Evolutionary conservation across 139 green algal genomes (phyloP).

Genomic region (Eudorina sp.): DNA sequence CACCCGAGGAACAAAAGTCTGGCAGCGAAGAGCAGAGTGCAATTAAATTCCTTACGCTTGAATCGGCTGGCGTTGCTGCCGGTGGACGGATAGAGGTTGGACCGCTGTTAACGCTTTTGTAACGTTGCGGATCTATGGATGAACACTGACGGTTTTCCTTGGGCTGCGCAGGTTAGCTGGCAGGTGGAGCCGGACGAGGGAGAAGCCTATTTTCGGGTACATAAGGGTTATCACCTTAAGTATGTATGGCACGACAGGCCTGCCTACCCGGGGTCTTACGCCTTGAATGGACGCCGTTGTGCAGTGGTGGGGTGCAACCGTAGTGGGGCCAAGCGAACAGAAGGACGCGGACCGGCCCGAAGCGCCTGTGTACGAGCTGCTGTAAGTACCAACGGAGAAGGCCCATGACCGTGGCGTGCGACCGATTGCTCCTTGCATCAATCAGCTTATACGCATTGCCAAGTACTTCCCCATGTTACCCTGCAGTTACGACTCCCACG

Average conservation of each 20-base stretch:
- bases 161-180: conserved; percentile 34
- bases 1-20: background rate
- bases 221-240: too few relatives aligned
- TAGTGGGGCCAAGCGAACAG: conserved; percentile 23
- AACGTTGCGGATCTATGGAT: too few relatives aligned
- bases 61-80: background rate
- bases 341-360: background rate
- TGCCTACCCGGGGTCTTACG: background rate
- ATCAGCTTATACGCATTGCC: background rate
- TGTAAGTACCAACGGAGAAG: conserved; percentile 18
- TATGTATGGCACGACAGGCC: background rate
- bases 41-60: background rate
- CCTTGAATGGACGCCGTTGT: background rate
- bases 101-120: background rate
- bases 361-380: conserved; percentile 7
- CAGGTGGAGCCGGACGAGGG: conserved; percentile 26
- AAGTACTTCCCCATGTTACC: background rate
- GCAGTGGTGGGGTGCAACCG: conserved; percentile 47
- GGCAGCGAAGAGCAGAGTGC: too few relatives aligned
- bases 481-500: conserved; percentile 44
- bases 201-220: conserved; percentile 28
- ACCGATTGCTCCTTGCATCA: background rate
- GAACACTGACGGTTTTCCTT: too few relatives aligned
- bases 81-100: conserved; percentile 17
- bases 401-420: background rate